These are phyloP conservation scores for Geum urbanum DNA, from an alignment of 306 rosid species.

Conservation along the genomic window DNA sequence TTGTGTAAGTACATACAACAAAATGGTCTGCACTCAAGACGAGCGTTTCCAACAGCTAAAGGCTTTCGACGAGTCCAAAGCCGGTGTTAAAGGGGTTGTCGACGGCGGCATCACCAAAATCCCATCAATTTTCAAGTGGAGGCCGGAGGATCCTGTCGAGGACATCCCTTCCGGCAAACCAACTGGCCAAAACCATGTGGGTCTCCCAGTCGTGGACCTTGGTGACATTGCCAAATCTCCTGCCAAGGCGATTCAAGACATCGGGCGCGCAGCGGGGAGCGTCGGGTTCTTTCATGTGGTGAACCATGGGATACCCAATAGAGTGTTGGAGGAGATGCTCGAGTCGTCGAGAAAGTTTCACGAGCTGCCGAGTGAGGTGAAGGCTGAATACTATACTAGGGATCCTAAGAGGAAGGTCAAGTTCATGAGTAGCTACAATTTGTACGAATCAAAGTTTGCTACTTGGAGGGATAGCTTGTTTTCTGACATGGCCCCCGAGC, in stretches of 20 bases:
- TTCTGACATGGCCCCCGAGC: background rate
- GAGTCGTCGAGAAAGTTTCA: background rate
- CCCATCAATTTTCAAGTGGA: background rate
- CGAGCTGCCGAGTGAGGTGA: conserved; percentile 6
- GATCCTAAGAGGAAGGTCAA: conserved; percentile 1
- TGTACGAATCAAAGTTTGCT: background rate
- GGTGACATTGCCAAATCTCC: background rate
- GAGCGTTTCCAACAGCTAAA: background rate
- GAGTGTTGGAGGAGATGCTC: background rate
- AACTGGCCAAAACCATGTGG: background rate
- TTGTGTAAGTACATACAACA: background rate
- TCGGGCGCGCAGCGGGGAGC: background rate
- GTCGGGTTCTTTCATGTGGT: background rate
- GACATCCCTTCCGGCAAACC: background rate
- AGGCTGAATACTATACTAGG: background rate
- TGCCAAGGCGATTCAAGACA: background rate
- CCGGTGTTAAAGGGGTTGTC: background rate
- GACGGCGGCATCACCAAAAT: background rate
- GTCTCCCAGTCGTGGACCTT: background rate
- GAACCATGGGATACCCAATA: conserved; percentile 1
- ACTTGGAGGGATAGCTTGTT: conserved; percentile 4
- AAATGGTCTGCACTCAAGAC: background rate
- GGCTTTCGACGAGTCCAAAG: background rate
- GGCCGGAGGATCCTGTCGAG: background rate
- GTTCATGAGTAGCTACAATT: background rate